Percentiles rank a stretch among this genome's conserved stretches.
Conservation (phyloP, 176 grass and related monocot genomes). For the barley (Hordeum vulgare) region MorexV3_pseudomolecules_assembly NC_058524.1:586477276-586477775, state of each 20-base stretch:
- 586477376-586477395: neutral
- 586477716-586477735: neutral
- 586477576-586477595: neutral
- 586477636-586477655: neutral
- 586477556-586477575: neutral
- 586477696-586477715: neutral
- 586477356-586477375: neutral
- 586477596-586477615: neutral
- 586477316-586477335: neutral
- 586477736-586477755: neutral
- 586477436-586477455: neutral
- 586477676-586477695: neutral
- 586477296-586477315: neutral
- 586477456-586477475: neutral
- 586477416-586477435: neutral
- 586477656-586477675: neutral
- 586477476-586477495: neutral
- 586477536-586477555: neutral
- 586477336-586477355: neutral
- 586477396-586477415: neutral
- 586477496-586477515: neutral
- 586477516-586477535: neutral
- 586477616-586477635: neutral
- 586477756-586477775: neutral
- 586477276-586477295: neutral